These are phyloP conservation scores for Euphorbia celastroides DNA, from an alignment of 441 rosid species.

Conservation along the genomic window DNA sequence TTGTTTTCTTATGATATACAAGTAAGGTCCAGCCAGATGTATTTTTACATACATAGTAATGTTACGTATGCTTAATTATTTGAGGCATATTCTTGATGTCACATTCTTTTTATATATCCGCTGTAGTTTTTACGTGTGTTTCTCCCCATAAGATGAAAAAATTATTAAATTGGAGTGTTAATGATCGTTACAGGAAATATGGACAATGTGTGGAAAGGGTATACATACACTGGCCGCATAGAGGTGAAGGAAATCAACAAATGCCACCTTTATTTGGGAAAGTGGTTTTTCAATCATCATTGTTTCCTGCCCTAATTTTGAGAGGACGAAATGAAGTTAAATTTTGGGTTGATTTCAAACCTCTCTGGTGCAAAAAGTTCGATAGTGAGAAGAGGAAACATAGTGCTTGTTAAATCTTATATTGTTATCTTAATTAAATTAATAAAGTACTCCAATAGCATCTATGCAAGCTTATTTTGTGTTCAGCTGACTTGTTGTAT, in stretches of 20 bases:
- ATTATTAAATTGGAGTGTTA: no score
- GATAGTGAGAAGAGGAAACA: slow-evolving; percentile 2
- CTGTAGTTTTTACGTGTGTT: no score
- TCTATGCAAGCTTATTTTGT: background rate
- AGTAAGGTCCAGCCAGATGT: no score
- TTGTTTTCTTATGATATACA: no score
- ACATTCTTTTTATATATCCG: no score
- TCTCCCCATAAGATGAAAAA: no score
- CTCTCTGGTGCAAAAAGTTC: slow-evolving; percentile 42
- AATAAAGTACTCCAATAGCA: no score
- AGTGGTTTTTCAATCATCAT: slow-evolving; percentile 21
- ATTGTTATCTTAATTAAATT: no score
- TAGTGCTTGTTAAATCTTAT: background rate
- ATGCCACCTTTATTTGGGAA: slow-evolving; percentile 28
- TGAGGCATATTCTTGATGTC: no score
- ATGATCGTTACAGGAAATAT: slow-evolving; percentile 18
- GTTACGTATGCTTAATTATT: no score
- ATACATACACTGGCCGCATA: slow-evolving; percentile 32
- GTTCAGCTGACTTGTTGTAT: no score
- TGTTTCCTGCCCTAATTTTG: slow-evolving; percentile 14
- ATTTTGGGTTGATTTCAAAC: slow-evolving; percentile 26
- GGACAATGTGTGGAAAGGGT: slow-evolving; percentile 35
- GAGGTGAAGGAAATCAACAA: background rate
- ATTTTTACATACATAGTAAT: no score
- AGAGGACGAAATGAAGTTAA: slow-evolving; percentile 14